Base-by-base conservation (phyloP, 257 asterid genomes). In the Solanum clarkiae region DNA sequence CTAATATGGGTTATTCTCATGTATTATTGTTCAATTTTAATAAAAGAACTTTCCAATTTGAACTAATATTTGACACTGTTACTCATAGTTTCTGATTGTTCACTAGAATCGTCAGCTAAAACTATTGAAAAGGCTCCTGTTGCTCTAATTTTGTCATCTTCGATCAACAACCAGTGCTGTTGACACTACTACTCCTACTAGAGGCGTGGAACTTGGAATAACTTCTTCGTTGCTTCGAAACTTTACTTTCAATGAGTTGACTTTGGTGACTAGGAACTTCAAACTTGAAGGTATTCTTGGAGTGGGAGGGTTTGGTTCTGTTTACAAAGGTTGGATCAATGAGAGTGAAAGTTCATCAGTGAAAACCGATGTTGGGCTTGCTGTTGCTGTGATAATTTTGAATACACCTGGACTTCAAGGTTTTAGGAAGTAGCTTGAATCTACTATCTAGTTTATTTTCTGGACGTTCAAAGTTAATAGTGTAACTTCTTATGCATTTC, bases 331-430 rank as follows among this genome's bases (percentile, higher is more conserved):
- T 29, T 1, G 29, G 29, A 29, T 95, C 83, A 90, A 92, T 42
- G 99, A 93, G 87, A 89, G 84, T 72, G 93, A 93, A 51, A 87
- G 80, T 85, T 87, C 93, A 44, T 7, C 29, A 29, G 29, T 29
- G 29, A 29, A 29, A 29, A 29, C 29, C 29, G 29, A 29, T 29
- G 84, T 92, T 20, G 97, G 97, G 42, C 90, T 93, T 56, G 80
- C 97, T 5, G 97, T 93, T 86, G 99, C 98, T 4, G 95, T 95
- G 26, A 95, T 94, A 85, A 93, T 94, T 63, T 93, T 95, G 57
- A 95, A 94, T 86, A 95, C 90, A 8, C 90, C 92, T 36, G 99
- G 99, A 24, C 94, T 94, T 85, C 99, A 95, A 88, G 99, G 98
- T 85, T 98, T 93, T 84, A 92, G 89, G 88, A 97, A 95, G 91